Conservation (phyloP, 2,329 filamentous ascomycete species). For the Colletotrichum eleusines region DNA sequence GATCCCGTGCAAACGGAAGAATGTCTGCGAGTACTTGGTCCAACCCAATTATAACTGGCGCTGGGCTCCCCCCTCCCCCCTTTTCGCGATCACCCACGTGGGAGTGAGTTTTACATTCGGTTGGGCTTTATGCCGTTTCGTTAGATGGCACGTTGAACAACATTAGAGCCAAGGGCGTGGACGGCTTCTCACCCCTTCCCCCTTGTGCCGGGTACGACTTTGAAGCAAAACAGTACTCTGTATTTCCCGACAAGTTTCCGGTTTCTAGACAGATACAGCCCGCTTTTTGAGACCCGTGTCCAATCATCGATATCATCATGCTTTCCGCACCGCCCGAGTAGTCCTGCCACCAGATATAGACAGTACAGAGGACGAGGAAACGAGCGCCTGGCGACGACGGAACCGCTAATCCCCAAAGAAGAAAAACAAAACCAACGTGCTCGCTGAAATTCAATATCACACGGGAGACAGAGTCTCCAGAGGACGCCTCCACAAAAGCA, state of each 20-base stretch:
- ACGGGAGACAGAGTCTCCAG: slow-evolving; percentile 21
- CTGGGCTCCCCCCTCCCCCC: background rate
- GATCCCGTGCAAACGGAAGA: no score
- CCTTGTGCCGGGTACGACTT: background rate
- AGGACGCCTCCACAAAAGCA: slow-evolving; percentile 12
- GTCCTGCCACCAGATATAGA: background rate
- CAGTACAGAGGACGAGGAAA: background rate
- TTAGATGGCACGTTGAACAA: background rate
- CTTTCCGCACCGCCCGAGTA: background rate
- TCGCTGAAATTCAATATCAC: background rate
- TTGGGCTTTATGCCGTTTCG: background rate
- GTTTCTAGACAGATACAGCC: background rate
- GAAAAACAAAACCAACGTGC: background rate
- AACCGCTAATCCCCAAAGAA: no score
- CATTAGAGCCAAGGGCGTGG: background rate
- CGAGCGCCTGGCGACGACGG: background rate
- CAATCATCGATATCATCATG: background rate
- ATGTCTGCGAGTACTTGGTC: background rate
- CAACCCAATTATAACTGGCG: background rate
- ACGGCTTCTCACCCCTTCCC: no score
- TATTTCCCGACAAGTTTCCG: background rate
- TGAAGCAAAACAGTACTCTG: background rate
- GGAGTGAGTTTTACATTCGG: background rate
- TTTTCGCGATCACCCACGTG: background rate
- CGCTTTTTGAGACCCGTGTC: background rate